Percentiles rank a stretch among this genome's conserved stretches.
Evolutionary conservation across 495 filamentous ascomycete species (phyloP).

Genomic region (Hypoxylon lienhwacheense): DNA sequence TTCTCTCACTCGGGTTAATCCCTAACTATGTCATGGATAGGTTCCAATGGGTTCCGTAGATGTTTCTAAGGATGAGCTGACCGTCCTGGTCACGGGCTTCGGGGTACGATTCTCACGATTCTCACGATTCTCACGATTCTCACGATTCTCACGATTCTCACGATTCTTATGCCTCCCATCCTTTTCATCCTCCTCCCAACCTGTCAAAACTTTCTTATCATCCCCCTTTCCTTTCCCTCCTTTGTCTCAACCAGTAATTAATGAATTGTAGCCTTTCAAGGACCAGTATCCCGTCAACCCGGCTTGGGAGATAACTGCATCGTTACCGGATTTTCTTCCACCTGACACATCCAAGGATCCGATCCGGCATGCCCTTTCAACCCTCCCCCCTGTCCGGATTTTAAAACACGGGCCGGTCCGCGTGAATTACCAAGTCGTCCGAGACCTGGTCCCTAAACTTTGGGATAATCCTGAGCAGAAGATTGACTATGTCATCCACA

Average conservation of each 20-base stretch:
- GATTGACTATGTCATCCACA: conserved; percentile 71
- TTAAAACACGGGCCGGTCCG: conserved; percentile 64
- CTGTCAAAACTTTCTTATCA: too few relatives aligned
- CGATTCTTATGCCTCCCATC: too few relatives aligned
- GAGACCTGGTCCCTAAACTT: conserved; percentile 62
- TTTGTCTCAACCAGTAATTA: too few relatives aligned
- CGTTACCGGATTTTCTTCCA: conserved; percentile 56
- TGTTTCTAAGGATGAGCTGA: conserved; percentile 54
- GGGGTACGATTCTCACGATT: conserved; percentile 55
- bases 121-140: conserved; percentile 5
- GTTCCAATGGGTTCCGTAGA: conserved; percentile 45
- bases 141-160: too few relatives aligned
- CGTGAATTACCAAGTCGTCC: conserved; percentile 69
- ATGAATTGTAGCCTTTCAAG: conserved; percentile 62
- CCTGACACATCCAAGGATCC: conserved; percentile 44
- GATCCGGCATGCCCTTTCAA: conserved; percentile 24
- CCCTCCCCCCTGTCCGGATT: conserved; percentile 61
- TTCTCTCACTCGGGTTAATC: neutral
- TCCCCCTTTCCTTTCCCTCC: too few relatives aligned
- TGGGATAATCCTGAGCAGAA: conserved; percentile 46
- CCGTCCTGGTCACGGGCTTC: conserved; percentile 73
- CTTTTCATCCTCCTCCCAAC: too few relatives aligned
- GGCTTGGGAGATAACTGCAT: conserved; percentile 65
- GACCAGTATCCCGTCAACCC: conserved; percentile 66
- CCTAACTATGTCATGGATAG: neutral